Evolutionary conservation across 768 basidiomycete genomes (phyloP).

Genomic region (Calocera viscosa): DNA sequence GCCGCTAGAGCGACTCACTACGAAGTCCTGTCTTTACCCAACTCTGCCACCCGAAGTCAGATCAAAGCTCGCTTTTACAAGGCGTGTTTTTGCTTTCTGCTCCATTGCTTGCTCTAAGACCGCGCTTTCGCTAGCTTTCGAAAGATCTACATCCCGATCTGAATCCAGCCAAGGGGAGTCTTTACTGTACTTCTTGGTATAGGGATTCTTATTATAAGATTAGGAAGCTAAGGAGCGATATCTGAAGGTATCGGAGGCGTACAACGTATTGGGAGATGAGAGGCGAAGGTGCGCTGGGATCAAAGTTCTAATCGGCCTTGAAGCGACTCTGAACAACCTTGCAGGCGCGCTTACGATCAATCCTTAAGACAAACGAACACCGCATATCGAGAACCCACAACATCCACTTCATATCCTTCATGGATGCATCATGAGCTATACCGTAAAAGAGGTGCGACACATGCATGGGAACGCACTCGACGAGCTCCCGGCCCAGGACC

Average conservation of each 20-base stretch:
- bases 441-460: not conserved
- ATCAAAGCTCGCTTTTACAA: conserved; percentile 18
- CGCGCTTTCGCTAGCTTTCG: conserved; percentile 10
- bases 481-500: not conserved
- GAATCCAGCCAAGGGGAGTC: conserved; percentile 1
- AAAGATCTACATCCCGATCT: conserved; percentile 17
- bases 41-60: conserved; percentile 12
- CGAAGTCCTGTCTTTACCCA: conserved; percentile 12
- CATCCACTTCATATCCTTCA: not conserved
- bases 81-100: not conserved
- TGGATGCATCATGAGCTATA: not conserved
- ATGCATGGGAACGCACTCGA: not conserved
- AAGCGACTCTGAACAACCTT: not conserved
- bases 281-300: conserved; percentile 11
- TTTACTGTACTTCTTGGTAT: not conserved
- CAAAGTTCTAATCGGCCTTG: too few relatives aligned
- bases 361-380: not conserved
- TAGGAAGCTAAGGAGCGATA: conserved; percentile 13
- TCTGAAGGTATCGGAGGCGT: conserved; percentile 14
- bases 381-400: not conserved
- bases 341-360: conserved; percentile 16
- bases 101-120: not conserved
- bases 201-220: not conserved
- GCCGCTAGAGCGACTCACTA: conserved; percentile 11
- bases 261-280: conserved; percentile 16